Percentiles rank a stretch among this genome's conserved stretches.
These are phyloP conservation scores for Volvox carteri DNA, from an alignment of 163 green algal species.

Conservation along the genomic window DNA sequence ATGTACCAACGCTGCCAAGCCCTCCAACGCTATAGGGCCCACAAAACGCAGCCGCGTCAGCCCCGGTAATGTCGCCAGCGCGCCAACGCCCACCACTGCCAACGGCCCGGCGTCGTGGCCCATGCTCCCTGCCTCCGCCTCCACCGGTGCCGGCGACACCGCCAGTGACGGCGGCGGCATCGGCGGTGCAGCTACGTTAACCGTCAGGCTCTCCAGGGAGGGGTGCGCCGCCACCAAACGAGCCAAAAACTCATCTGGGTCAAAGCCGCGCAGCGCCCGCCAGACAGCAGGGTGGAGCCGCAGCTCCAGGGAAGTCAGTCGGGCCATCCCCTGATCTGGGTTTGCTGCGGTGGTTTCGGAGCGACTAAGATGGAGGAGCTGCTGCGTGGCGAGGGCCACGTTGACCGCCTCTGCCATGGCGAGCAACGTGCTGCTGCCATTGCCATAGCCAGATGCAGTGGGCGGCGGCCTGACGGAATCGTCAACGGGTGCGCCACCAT, in stretches of 20 bases:
- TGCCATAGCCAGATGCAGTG: not conserved
- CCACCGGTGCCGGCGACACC: not conserved
- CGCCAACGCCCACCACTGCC: not conserved
- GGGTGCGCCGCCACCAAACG: constrained; percentile 12
- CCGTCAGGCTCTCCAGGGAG: constrained; percentile 20
- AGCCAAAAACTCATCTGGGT: constrained; percentile 23
- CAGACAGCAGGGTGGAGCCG: constrained; percentile 39
- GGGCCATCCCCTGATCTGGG: too few relatives aligned
- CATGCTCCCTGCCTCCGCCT: not conserved
- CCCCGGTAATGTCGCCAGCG: not conserved
- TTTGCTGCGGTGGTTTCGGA: not conserved
- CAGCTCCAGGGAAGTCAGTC: constrained; percentile 38
- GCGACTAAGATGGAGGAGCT: constrained; percentile 9
- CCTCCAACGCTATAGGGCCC: constrained; percentile 11
- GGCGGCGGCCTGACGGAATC: not conserved
- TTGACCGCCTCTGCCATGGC: constrained; percentile 33
- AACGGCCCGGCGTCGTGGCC: not conserved
- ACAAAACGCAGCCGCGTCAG: constrained; percentile 4
- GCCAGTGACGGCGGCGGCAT: constrained; percentile 7
- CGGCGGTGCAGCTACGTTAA: constrained; percentile 10
- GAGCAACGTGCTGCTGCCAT: not conserved
- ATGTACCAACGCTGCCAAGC: constrained; percentile 19
- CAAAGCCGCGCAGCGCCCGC: constrained; percentile 12
- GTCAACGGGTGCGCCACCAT: constrained; percentile 44
- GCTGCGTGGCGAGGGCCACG: constrained; percentile 16